phyloP scores from a whole-genome alignment of 768 basidiomycete species.

The Crepidotus variabilis region DNA sequence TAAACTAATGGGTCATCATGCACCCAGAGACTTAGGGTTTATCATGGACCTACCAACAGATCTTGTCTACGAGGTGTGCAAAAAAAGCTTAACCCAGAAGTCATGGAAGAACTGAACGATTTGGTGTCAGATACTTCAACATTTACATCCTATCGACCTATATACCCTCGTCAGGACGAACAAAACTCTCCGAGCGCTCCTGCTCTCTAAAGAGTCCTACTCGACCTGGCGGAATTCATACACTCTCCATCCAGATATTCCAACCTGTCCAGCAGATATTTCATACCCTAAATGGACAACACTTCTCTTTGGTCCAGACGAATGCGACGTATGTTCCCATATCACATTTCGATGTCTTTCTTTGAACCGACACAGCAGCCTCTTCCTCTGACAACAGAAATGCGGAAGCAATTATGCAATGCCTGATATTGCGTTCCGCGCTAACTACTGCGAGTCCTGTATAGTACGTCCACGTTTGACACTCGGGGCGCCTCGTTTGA shows the following conservation, averaged over 20 bases:
- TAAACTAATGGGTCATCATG: slow-evolving; percentile 4
- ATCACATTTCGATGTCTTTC: not conserved
- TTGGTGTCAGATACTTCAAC: slow-evolving; percentile 19
- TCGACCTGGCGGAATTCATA: slow-evolving; percentile 24
- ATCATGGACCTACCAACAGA: slow-evolving; percentile 10
- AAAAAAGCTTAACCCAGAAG: not conserved
- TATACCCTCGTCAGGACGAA: slow-evolving; percentile 26
- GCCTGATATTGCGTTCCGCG: slow-evolving; percentile 9
- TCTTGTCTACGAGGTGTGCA: slow-evolving; percentile 6
- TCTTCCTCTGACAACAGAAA: slow-evolving; percentile 3
- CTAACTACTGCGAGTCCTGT: slow-evolving; percentile 10
- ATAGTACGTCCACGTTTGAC: slow-evolving; percentile 1
- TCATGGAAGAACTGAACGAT: not conserved
- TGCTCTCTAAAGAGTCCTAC: slow-evolving; percentile 17
- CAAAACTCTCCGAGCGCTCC: slow-evolving; percentile 22
- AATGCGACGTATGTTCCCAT: slow-evolving; percentile 17
- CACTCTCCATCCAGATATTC: slow-evolving; percentile 10
- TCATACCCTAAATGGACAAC: slow-evolving; percentile 20
- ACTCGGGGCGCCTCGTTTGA: not conserved
- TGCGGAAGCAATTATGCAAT: slow-evolving; percentile 9
- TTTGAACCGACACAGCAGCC: not conserved
- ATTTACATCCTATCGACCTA: slow-evolving; percentile 32
- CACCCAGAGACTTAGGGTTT: slow-evolving; percentile 3
- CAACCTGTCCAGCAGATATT: slow-evolving; percentile 16
- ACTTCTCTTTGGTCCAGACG: slow-evolving; percentile 20